phyloP scores from a whole-genome alignment of 805 yeast genomes.

The Clavispora carvajalis region DNA sequence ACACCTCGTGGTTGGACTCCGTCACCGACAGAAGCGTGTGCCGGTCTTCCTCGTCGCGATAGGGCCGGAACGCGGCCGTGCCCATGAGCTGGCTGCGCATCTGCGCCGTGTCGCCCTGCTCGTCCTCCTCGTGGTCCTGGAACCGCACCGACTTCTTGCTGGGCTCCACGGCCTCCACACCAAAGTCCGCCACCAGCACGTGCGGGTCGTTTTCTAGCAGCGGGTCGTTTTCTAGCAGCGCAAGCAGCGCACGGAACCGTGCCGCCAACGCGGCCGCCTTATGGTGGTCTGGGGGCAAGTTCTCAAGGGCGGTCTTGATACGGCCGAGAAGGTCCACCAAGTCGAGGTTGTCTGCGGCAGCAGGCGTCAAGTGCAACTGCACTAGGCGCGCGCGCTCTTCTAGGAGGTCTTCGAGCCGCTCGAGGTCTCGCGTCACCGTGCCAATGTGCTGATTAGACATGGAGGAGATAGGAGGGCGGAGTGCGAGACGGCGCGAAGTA shows the following conservation, averaged over 20 bases:
- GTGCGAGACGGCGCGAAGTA: not conserved
- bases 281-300: slow-evolving; percentile 25
- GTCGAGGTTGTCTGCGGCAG: slow-evolving; percentile 35
- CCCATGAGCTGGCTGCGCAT: slow-evolving; percentile 32
- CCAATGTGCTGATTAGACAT: slow-evolving; percentile 17
- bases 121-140: slow-evolving; percentile 21
- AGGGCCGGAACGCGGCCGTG: slow-evolving; percentile 29
- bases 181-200: slow-evolving; percentile 28
- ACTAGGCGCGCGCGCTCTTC: slow-evolving; percentile 32
- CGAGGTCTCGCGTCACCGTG: slow-evolving; percentile 17
- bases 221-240: slow-evolving; percentile 19
- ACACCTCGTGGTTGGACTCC: slow-evolving; percentile 33
- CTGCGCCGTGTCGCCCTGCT: slow-evolving; percentile 14
- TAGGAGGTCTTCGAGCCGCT: slow-evolving; percentile 22
- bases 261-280: slow-evolving; percentile 2
- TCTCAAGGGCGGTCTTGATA: slow-evolving; percentile 22
- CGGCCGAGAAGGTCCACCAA: slow-evolving; percentile 25
- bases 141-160: slow-evolving; percentile 33
- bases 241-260: slow-evolving; percentile 16
- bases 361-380: slow-evolving; percentile 30
- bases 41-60: slow-evolving; percentile 29
- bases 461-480: not conserved
- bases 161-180: slow-evolving; percentile 6
- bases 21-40: slow-evolving; percentile 21
- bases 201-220: slow-evolving; percentile 21